Percentiles rank a stretch among this genome's conserved stretches.
These are phyloP conservation scores for Claviceps capensis DNA, from an alignment of 2,329 filamentous ascomycete species.

Conservation along the genomic window DNA sequence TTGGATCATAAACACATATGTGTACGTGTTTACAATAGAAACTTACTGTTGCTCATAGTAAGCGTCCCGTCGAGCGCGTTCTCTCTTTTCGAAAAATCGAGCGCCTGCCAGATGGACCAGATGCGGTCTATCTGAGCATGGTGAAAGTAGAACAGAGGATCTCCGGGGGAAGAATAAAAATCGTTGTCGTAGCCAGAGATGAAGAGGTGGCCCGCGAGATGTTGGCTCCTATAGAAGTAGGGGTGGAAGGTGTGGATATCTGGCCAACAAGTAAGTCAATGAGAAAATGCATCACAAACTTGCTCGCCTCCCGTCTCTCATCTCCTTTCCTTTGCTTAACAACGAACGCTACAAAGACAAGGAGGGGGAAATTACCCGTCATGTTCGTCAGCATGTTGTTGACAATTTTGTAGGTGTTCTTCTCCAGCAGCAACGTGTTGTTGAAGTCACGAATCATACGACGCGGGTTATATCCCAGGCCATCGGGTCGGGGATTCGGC, in stretches of 20 bases:
- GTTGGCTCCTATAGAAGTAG: neutral
- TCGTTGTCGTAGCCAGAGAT: conserved; percentile 4
- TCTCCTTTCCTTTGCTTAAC: too few species aligned
- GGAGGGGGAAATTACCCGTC: neutral
- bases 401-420: neutral
- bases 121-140: conserved; percentile 4
- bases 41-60: conserved; percentile 3
- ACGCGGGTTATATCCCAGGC: conserved; percentile 3
- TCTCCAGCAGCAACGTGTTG: neutral
- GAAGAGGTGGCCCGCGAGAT: neutral
- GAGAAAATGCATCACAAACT: neutral
- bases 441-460: conserved; percentile 5
- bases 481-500: neutral
- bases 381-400: neutral
- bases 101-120: conserved; percentile 6
- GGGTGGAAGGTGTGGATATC: conserved; percentile 2
- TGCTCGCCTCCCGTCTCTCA: too few species aligned
- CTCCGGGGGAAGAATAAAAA: conserved; percentile 3
- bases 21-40: neutral
- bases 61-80: conserved; percentile 1
- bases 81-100: neutral
- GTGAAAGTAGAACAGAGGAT: conserved; percentile 4
- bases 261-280: neutral
- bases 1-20: neutral
- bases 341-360: neutral